Evolutionary conservation across 2,329 filamentous ascomycete species (phyloP).

Genomic region (Ceratocystis albifundus): DNA sequence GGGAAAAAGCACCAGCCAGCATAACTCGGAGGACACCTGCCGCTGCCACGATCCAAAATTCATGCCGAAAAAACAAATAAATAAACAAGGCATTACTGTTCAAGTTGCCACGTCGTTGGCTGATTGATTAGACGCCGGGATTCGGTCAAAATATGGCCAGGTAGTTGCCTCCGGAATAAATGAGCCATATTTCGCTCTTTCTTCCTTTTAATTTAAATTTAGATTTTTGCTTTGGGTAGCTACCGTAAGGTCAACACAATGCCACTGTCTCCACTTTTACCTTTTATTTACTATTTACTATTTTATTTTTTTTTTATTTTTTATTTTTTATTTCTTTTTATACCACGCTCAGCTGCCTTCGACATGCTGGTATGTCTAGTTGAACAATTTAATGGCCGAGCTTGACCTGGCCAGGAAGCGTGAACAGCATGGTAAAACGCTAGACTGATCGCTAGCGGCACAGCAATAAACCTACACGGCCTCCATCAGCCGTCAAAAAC

Average conservation of each 20-base stretch:
- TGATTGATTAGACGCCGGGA: background rate
- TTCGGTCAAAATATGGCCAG: background rate
- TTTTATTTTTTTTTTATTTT: no score
- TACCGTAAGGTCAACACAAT: background rate
- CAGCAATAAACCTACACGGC: background rate
- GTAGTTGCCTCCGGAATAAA: background rate
- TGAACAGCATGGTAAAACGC: background rate
- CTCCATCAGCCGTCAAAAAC: background rate
- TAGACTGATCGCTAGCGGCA: slow-evolving; percentile 2
- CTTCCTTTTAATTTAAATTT: background rate
- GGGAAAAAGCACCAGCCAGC: background rate
- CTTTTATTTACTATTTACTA: no score
- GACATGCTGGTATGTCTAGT: background rate
- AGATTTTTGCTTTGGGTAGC: background rate
- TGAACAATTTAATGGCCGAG: background rate
- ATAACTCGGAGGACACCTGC: background rate
- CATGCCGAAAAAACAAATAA: background rate
- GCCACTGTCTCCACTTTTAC: slow-evolving; percentile 6
- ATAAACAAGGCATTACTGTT: background rate
- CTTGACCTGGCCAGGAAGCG: background rate
- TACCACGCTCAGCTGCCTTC: no score
- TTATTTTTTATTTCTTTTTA: no score
- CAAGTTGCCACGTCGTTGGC: background rate
- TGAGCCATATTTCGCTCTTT: background rate
- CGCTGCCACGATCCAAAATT: background rate